Percentiles rank a stretch among this genome's conserved stretches.
Conservation (phyloP, 2,329 filamentous ascomycete genomes). For the Pezicula carpinea region DNA sequence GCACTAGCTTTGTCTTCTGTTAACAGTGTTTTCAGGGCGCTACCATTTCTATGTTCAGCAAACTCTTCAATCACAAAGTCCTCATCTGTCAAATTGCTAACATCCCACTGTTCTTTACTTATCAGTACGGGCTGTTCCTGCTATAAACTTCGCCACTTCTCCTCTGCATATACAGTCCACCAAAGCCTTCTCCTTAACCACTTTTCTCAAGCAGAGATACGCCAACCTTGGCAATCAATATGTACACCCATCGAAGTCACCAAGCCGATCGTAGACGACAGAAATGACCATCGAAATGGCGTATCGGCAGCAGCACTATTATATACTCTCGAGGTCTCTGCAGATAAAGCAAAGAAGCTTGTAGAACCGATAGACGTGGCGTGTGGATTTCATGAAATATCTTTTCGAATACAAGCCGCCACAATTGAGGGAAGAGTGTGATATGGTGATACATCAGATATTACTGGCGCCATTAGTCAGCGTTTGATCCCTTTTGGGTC, state of each 20-base stretch:
- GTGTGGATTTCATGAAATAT: constrained; percentile 2
- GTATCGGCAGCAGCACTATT: constrained; percentile 2
- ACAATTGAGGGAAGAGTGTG: neutral
- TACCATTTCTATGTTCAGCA: neutral
- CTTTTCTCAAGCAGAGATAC: constrained; percentile 1
- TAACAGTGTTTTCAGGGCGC: neutral
- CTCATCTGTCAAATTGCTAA: constrained; percentile 1
- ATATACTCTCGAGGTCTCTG: neutral
- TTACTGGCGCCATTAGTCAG: no score
- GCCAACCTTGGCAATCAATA: constrained; percentile 3
- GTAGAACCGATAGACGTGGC: neutral
- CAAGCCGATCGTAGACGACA: neutral
- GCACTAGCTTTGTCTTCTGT: neutral
- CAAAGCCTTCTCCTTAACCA: constrained; percentile 1
- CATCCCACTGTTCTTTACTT: constrained; percentile 3
- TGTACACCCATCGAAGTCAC: constrained; percentile 1
- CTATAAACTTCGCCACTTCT: constrained; percentile 1
- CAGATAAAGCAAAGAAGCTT: constrained; percentile 1
- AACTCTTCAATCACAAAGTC: neutral
- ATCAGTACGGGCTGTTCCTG: neutral
- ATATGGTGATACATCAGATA: no score
- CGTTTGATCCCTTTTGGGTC: no score
- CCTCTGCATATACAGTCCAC: constrained; percentile 1
- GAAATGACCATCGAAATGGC: constrained; percentile 3
- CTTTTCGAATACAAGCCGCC: constrained; percentile 1